Percentiles rank a stretch among this genome's conserved stretches.
Evolutionary conservation across 257 asterid species (phyloP).

Genomic region (Verbena officinalis): DNA sequence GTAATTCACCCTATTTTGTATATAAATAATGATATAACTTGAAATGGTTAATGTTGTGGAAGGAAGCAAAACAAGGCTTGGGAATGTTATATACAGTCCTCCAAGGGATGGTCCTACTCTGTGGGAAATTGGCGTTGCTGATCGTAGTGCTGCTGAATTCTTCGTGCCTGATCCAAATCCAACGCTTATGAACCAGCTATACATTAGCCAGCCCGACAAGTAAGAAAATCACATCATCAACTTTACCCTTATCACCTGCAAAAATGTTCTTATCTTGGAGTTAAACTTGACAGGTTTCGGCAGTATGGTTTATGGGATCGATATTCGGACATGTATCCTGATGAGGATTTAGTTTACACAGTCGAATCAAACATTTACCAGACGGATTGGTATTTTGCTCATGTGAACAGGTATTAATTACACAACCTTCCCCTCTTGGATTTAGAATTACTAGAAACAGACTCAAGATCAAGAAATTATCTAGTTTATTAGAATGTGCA

Average conservation of each 20-base stretch:
- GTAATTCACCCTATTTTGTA: no score
- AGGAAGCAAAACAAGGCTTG: conserved; percentile 56
- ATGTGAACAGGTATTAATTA: conserved; percentile 59
- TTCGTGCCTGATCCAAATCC: conserved; percentile 81
- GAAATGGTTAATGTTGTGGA: neutral
- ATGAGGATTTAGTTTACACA: conserved; percentile 59
- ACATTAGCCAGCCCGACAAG: conserved; percentile 47
- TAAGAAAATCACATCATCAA: conserved; percentile 25
- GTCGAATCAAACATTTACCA: conserved; percentile 49
- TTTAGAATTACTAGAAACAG: no score
- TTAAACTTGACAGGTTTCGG: conserved; percentile 50
- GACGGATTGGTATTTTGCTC: conserved; percentile 88
- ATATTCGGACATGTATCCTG: conserved; percentile 74
- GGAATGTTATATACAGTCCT: conserved; percentile 50
- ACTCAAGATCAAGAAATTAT: no score
- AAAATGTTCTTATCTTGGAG: neutral
- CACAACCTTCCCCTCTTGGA: no score
- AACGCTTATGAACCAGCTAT: conserved; percentile 58
- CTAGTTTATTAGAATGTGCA: no score
- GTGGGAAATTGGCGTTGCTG: conserved; percentile 95
- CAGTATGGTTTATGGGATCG: conserved; percentile 96
- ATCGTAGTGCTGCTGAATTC: conserved; percentile 79
- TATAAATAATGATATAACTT: neutral
- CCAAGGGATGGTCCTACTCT: conserved; percentile 81
- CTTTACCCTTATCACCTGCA: neutral